Evolutionary conservation across 225 moss, liverwort and hornwort species (phyloP).

Genomic region (Anthoceros angustus): DNA sequence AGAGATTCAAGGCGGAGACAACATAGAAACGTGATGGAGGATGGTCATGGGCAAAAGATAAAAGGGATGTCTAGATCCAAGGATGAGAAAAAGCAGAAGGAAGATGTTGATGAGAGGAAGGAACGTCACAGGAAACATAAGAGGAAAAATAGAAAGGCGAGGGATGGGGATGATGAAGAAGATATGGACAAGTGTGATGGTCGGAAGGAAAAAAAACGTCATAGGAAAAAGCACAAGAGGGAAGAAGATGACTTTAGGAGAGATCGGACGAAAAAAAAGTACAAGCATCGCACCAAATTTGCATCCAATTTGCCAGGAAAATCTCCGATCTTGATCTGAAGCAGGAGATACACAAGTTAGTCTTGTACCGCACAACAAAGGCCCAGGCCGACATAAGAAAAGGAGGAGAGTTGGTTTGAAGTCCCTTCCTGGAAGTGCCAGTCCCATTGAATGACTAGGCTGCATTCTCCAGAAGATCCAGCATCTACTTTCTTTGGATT

Average conservation of each 20-base stretch:
- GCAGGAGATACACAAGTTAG: not conserved
- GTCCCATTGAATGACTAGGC: no score
- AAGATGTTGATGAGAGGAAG: constrained; percentile 32
- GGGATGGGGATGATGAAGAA: no score
- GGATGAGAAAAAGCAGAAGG: constrained; percentile 12
- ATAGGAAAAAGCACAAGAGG: constrained; percentile 35
- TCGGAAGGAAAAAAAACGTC: constrained; percentile 29
- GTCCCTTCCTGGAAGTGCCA: constrained; percentile 9
- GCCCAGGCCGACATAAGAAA: constrained; percentile 22
- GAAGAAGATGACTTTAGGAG: constrained; percentile 37
- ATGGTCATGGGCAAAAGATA: constrained; percentile 15
- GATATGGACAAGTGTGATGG: constrained; percentile 27
- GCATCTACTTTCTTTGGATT: no score
- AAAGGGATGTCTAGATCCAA: constrained; percentile 7
- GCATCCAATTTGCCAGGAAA: constrained; percentile 28
- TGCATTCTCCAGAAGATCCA: no score
- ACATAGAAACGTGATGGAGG: constrained; percentile 14
- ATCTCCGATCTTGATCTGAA: constrained; percentile 8
- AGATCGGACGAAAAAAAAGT: constrained; percentile 39
- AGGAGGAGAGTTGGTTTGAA: constrained; percentile 26
- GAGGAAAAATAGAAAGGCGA: constrained; percentile 35
- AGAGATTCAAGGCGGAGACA: not conserved
- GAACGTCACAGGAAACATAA: constrained; percentile 46
- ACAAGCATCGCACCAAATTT: constrained; percentile 42
- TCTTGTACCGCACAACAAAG: constrained; percentile 7